Evolutionary conservation across 2,329 filamentous ascomycete species (phyloP).

Genomic region (Dactylonectria estremocensis): DNA sequence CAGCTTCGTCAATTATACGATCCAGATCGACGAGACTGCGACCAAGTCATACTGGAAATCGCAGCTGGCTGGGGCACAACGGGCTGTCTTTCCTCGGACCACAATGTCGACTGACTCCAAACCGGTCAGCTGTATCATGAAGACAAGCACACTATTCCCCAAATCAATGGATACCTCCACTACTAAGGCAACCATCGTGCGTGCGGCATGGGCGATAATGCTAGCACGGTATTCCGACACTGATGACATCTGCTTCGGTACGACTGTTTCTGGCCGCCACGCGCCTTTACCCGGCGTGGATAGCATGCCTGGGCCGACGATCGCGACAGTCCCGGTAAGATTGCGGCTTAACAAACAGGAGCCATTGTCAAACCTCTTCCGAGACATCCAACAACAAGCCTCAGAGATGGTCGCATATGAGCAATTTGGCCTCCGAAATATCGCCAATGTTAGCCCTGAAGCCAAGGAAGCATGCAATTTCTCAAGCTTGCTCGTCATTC

Average conservation of each 20-base stretch:
- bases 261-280: constrained; percentile 20
- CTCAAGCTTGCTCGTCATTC: constrained; percentile 25
- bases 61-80: constrained; percentile 8
- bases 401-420: constrained; percentile 32
- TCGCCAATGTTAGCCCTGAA: constrained; percentile 31
- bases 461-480: constrained; percentile 13
- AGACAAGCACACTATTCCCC: constrained; percentile 1
- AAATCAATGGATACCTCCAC: constrained; percentile 4
- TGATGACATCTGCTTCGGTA: constrained; percentile 15
- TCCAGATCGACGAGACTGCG: background rate
- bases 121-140: constrained; percentile 7
- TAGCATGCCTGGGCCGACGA: constrained; percentile 49
- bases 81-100: constrained; percentile 1
- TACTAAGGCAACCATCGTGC: constrained; percentile 9
- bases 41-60: constrained; percentile 2
- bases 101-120: background rate
- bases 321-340: constrained; percentile 49
- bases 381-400: constrained; percentile 42
- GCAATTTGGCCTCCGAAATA: constrained; percentile 35
- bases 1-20: constrained; percentile 6
- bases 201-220: constrained; percentile 11
- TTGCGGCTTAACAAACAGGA: constrained; percentile 44
- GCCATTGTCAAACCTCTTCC: constrained; percentile 57
- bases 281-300: constrained; percentile 52
- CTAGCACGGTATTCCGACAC: constrained; percentile 17